Evolutionary conservation across 345 rosid genomes (phyloP), one percentile per base, ranked within the genome.

Genomic region (Acer negundo): DNA sequence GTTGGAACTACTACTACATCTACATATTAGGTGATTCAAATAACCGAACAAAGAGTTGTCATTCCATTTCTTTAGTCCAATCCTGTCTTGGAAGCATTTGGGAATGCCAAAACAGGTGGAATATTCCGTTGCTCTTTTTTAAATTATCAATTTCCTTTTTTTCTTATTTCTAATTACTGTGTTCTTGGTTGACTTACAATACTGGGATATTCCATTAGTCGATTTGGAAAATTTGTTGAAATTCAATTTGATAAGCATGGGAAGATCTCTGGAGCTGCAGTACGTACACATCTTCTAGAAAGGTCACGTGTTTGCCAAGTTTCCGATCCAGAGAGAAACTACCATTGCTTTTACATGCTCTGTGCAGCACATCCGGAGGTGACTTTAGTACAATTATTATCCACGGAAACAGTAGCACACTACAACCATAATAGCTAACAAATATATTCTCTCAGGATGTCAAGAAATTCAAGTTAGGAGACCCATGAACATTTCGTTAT

Each of bases 81-180:
- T 78, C 96, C 98, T 62, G 97, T 94, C 65, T 72, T 94, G 77
- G 98, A 94, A 89, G 98, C 98, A 72, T 94, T 94, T 73, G 98
- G 98, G 79, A 94, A 94, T 79, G 94, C 98, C 49, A 92, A 92
- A 83, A 94, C 97, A 17, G 98, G 95, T 90, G 59, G 73, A 79
- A 71, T 55, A 26, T 68, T 63, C 61, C 12, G 9, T 46, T 47
- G 22, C 46, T 79, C 63, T 56, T 38, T 3, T 35, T 62, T 15
- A 40, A 71, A 74, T 26, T 6, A 35, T 35, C 16, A 69, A 17
- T 35, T 28, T 63, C 35, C 28, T 40, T 23, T 59, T 28, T 67
- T 28, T 61, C 23, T 28, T 75, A 6, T 20, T 71, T 28, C 24
- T 55, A 53, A 55, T 28, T 24, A 20, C 20, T 61, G 8, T 67